A percentile compares a stretch with the other conserved stretches of the same genome.
Evolutionary conservation across 2,329 filamentous ascomycete genomes (phyloP).

Genomic region (Albifimbria verrucaria): DNA sequence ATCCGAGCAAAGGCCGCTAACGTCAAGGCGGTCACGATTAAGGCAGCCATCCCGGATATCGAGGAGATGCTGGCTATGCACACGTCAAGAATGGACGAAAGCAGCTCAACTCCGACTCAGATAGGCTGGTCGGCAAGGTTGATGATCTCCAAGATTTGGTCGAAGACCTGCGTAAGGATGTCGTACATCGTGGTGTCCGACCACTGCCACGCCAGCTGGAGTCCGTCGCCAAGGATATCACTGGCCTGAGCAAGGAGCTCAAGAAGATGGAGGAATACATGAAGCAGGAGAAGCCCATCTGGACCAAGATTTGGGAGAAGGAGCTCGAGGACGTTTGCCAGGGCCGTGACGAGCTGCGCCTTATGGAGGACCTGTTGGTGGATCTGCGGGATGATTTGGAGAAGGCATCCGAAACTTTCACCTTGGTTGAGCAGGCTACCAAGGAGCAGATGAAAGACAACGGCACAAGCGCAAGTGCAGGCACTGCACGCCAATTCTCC

Average conservation of each 20-base stretch:
- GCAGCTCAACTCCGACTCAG: slow-evolving; percentile 79
- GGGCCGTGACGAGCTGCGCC: slow-evolving; percentile 87
- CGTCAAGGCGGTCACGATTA: slow-evolving; percentile 73
- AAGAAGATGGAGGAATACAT: slow-evolving; percentile 94
- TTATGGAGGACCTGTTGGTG: slow-evolving; percentile 92
- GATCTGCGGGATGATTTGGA: slow-evolving; percentile 94
- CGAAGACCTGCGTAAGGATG: slow-evolving; percentile 95
- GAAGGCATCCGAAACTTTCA: slow-evolving; percentile 90
- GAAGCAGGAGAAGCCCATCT: slow-evolving; percentile 86
- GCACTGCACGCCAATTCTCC: slow-evolving; percentile 53
- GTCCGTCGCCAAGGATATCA: slow-evolving; percentile 83
- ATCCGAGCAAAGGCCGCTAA: slow-evolving; percentile 78
- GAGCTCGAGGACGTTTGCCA: slow-evolving; percentile 94
- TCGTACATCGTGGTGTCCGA: slow-evolving; percentile 87
- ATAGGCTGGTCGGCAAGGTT: slow-evolving; percentile 85
- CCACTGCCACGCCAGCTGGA: slow-evolving; percentile 89
- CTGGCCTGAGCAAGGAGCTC: slow-evolving; percentile 75
- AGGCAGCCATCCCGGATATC: slow-evolving; percentile 66
- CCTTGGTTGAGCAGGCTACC: slow-evolving; percentile 94
- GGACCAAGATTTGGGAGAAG: slow-evolving; percentile 99
- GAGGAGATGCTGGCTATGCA: slow-evolving; percentile 77
- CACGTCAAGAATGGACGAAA: slow-evolving; percentile 89
- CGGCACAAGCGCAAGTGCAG: slow-evolving; percentile 47
- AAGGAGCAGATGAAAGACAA: slow-evolving; percentile 89
- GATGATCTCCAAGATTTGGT: slow-evolving; percentile 97